A percentile compares a stretch with the other conserved stretches of the same genome.
Conservation (phyloP, 163 green algal genomes). For the Chloromonas sp. region DNA sequence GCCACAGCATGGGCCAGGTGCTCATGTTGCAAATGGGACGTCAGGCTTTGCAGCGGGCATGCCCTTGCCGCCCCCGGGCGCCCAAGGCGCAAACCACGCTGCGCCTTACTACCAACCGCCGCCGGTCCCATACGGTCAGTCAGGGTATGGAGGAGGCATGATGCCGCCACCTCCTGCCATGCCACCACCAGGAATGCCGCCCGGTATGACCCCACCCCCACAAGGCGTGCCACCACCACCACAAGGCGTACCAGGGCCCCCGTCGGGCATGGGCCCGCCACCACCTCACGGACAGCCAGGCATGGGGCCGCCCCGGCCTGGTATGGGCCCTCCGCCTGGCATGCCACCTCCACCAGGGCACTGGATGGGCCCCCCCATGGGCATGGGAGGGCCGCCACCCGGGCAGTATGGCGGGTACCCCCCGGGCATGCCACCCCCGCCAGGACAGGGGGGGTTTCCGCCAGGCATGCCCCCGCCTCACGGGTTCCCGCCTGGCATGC, state of each 20-base stretch:
- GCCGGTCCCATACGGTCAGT: neutral
- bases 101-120: neutral
- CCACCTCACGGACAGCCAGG: neutral
- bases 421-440: neutral
- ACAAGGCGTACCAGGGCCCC: constrained; percentile 4
- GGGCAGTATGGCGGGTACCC: neutral
- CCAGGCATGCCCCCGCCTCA: too few relatives aligned
- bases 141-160: neutral
- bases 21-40: constrained; percentile 3
- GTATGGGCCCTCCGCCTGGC: neutral
- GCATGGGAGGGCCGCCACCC: neutral
- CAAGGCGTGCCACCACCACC: constrained; percentile 23
- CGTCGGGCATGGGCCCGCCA: neutral
- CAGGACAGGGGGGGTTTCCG: neutral
- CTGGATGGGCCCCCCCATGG: constrained; percentile 1
- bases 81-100: neutral
- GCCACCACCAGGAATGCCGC: constrained; percentile 18
- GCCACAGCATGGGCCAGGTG: constrained; percentile 23
- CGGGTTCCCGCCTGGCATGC: too few relatives aligned
- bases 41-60: constrained; percentile 21
- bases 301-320: constrained; percentile 5
- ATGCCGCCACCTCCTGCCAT: neutral
- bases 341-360: constrained; percentile 26
- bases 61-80: neutral
- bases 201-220: neutral